Percentiles rank a stretch among this genome's conserved stretches.
These are phyloP conservation scores for Haplosporangium sp. DNA, from an alignment of 371 early-diverging fungal species.

Conservation along the genomic window DNA sequence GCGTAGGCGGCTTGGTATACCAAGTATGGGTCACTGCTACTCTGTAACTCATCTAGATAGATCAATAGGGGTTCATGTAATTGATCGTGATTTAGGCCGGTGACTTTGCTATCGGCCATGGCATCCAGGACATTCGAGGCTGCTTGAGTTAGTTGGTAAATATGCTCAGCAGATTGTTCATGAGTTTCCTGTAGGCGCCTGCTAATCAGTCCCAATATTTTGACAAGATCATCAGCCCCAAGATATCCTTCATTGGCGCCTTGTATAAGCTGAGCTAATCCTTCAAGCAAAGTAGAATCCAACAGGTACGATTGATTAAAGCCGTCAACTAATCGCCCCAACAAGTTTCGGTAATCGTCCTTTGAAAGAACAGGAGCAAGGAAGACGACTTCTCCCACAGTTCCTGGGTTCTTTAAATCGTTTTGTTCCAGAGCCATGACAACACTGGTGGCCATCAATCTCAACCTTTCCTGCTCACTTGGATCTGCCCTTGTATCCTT, in stretches of 20 bases:
- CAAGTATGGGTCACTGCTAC: conserved; percentile 10
- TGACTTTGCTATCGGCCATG: conserved; percentile 13
- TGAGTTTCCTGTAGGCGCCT: conserved; percentile 12
- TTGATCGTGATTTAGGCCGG: conserved; percentile 2
- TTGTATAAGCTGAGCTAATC: conserved; percentile 11
- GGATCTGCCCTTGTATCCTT: neutral
- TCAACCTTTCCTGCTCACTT: conserved; percentile 12
- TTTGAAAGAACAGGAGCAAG: neutral
- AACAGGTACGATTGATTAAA: neutral
- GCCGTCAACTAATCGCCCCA: neutral
- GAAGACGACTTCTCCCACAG: conserved; percentile 1
- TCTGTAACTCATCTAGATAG: conserved; percentile 1
- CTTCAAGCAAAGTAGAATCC: conserved; percentile 9
- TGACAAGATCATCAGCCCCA: conserved; percentile 11
- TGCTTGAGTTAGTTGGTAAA: conserved; percentile 1
- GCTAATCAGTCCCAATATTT: conserved; percentile 11
- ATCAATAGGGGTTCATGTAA: conserved; percentile 4
- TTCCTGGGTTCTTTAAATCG: conserved; percentile 5
- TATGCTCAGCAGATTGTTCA: conserved; percentile 2
- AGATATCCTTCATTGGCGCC: neutral
- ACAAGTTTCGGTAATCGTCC: neutral
- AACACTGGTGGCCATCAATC: neutral
- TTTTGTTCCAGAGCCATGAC: conserved; percentile 9
- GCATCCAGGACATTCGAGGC: conserved; percentile 19
- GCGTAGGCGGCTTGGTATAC: conserved; percentile 20